Base-by-base conservation (phyloP, 257 asterid genomes). In the Petunia secreta region DNA sequence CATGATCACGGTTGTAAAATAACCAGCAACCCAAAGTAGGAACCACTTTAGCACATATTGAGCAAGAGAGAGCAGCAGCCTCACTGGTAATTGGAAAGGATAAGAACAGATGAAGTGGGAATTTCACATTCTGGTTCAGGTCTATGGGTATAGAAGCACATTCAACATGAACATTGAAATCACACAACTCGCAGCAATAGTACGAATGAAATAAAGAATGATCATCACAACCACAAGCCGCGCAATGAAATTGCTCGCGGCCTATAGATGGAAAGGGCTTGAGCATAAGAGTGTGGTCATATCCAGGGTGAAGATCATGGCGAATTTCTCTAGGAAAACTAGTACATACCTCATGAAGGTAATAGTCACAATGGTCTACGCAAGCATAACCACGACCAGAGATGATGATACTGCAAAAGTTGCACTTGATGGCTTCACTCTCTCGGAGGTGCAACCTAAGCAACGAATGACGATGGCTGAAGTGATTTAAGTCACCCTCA, bases 81-180 rank as follows among this genome's bases (percentile, higher is more conserved):
- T 57, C 63, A 57, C 36, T 57, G 8, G 63, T 57, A 14, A 57
- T 57, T 14, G 34, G 63, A 57, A 57, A 57, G 36, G 36, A 57
- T 14, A 48, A 48, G 53, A 48, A 48, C 6, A 57, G 36, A 57
- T 15, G 60, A 55, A 55, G 60, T 13, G 60, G 60, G 15, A 11
- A 14, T 55, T 55, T 55, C 5, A 13, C n/a, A 11, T 13, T 14
- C 4, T 55, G 5, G 25, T 55, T 3, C 7, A 55, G 14, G 25
- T 16, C n/a, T 39, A 65, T 39, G 43, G 52, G 74, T 65, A 65
- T 3, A 0, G 7, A 66, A 40, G 37, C 75, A 40, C 75, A 66
- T 66, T 40, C 37, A 59, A 59, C 13, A 67, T 41, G 54, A 41
- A 15, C 37, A 67, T 67, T 67, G 55, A 67, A 67, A 67, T 43